Conservation (phyloP, 306 rosid genomes). For the Betula pendula region DNA sequence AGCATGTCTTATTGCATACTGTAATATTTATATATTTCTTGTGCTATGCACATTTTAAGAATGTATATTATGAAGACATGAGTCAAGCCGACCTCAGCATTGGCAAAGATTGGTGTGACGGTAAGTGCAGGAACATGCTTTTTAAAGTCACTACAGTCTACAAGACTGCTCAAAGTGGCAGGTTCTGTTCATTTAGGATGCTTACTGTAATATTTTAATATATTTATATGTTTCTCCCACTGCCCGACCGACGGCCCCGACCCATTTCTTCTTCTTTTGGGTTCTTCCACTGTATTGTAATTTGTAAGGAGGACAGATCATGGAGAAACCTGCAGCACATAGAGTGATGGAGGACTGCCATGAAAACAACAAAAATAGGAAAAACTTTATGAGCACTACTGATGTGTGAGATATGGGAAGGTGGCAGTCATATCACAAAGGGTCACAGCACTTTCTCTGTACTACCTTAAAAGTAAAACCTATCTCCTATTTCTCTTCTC, state of each 20-base stretch:
- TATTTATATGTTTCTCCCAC: conserved; percentile 5
- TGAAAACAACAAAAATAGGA: background rate
- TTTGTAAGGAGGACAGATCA: background rate
- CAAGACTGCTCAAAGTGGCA: conserved; percentile 45
- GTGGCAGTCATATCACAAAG: conserved; percentile 53
- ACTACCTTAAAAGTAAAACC: conserved; percentile 40
- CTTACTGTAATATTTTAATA: conserved; percentile 38
- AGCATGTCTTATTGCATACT: no score
- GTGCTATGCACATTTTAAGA: no score
- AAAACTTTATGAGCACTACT: background rate
- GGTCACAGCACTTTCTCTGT: conserved; percentile 50
- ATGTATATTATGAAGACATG: no score
- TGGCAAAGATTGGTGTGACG: no score
- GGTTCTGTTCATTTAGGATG: conserved; percentile 65
- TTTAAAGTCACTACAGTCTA: conserved; percentile 35
- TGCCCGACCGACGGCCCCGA: conserved; percentile 12
- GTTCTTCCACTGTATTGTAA: no score
- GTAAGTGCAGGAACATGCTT: conserved; percentile 19
- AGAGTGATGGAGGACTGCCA: background rate
- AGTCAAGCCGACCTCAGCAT: no score
- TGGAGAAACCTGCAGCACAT: background rate
- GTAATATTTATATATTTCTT: no score
- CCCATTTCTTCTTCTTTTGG: background rate
- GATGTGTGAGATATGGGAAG: conserved; percentile 28
- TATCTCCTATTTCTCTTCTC: conserved; percentile 15